These are phyloP conservation scores for Rhododendron henanense DNA, from an alignment of 148 eudicot species.

Conservation along the genomic window DNA sequence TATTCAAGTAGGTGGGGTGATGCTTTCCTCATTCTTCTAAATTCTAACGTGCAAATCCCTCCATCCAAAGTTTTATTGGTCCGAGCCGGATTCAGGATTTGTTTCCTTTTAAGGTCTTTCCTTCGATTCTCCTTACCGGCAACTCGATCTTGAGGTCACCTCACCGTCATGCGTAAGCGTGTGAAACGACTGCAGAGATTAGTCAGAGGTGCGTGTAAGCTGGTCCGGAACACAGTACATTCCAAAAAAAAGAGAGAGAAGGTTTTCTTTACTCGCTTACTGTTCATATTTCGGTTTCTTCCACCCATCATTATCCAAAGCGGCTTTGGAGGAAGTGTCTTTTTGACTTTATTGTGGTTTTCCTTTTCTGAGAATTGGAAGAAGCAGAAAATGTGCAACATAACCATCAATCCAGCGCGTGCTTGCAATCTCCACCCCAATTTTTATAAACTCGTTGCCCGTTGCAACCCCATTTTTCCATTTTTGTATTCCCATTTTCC, in stretches of 20 bases:
- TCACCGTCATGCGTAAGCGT: too few species aligned
- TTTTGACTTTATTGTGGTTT: background rate
- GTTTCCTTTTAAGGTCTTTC: too few species aligned
- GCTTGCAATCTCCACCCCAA: background rate
- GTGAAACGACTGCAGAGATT: too few species aligned
- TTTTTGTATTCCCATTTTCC: too few species aligned
- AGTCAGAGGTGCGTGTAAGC: too few species aligned
- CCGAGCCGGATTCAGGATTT: background rate
- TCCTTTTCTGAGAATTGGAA: background rate
- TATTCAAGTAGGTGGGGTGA: slow-evolving; percentile 6
- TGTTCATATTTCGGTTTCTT: background rate
- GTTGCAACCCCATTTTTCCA: too few species aligned
- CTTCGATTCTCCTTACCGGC: too few species aligned
- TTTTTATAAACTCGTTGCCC: background rate
- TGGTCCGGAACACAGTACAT: too few species aligned
- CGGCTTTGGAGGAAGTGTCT: background rate
- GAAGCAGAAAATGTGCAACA: background rate
- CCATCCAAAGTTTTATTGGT: background rate
- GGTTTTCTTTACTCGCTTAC: background rate
- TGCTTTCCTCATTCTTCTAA: background rate
- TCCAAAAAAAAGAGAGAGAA: too few species aligned
- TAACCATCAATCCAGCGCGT: background rate
- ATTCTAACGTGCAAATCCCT: slow-evolving; percentile 8
- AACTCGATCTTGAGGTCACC: background rate
- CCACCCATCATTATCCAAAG: background rate